Percentiles rank a stretch among this genome's conserved stretches.
phyloP scores from a whole-genome alignment of 2,329 filamentous ascomycete species.

The Fusarium foetens region DNA sequence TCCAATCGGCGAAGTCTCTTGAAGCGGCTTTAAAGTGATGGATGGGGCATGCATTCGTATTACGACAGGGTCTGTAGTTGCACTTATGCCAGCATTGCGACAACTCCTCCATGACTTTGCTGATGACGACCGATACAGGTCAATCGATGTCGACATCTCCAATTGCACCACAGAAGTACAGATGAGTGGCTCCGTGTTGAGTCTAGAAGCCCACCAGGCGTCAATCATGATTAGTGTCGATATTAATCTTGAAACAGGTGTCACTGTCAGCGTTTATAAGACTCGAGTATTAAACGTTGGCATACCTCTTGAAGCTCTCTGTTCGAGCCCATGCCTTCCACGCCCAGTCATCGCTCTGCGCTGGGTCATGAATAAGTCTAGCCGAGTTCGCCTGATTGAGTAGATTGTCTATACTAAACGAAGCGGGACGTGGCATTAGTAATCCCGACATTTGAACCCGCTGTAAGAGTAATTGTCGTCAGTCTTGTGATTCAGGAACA shows the following conservation, averaged over 20 bases:
- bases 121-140: constrained; percentile 4
- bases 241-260: rapidly evolving
- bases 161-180: background rate
- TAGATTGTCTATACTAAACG: background rate
- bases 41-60: background rate
- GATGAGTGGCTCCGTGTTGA: background rate
- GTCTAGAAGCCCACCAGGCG: background rate
- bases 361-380: background rate
- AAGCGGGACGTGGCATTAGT: background rate
- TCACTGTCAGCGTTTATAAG: background rate
- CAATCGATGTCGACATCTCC: background rate
- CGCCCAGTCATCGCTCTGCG: background rate
- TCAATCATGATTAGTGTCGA: background rate
- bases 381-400: background rate
- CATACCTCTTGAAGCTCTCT: background rate
- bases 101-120: background rate
- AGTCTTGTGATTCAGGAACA: no score
- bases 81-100: background rate
- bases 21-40: rapidly evolving
- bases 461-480: no score
- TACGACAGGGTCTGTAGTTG: background rate
- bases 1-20: background rate
- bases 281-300: no score
- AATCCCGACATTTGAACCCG: background rate
- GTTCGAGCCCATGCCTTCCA: constrained; percentile 22